Base-by-base conservation (phyloP, 1,284 basidiomycete genomes). In the Puccinia coronata region DNA sequence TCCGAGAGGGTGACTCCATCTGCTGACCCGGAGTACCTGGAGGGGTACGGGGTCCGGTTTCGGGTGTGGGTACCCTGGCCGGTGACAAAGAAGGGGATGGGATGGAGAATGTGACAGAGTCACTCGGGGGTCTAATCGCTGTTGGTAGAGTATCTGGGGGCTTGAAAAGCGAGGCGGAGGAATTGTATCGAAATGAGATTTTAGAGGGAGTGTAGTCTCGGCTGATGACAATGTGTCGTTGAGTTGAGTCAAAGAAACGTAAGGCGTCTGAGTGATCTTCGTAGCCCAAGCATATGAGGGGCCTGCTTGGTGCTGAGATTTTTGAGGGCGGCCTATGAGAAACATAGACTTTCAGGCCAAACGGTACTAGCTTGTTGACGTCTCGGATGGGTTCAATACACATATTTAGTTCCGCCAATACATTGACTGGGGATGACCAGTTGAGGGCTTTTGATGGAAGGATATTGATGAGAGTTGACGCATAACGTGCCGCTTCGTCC, bases 381-480 rank as follows among this genome's bases (percentile, higher is more conserved):
- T 71, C 41, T 20, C 69, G 20, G 6, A 49, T 28, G 18, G 69
- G 69, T 49, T 71, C 69, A 71, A 71, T 71, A 25, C 31, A 43
- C 6, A 16, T 6, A 14, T 49, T 41, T 11, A 41, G n/a, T 28
- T 43, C 36, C 31, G 41, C 9, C 18, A 71, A 41, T 6, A 43
- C 31, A 71, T 25, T 28, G 16, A 71, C 47, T 14, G 69, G 41
- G 6, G 18, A 71, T 12, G 36, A n/a, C 69, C 69, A 43, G n/a
- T 71, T 72, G 1, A 51, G 12, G 34, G 31, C 25, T 25, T 43
- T 41, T 23, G 69, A 47, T 4, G 69, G 36, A 39, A 71, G 47
- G 20, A 72, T 47, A 36, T 72, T 72, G 36, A 67, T 67, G 16
- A 67, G 36, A 8, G 18, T 31, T 31, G 63, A 67, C n/a, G 63